Evolutionary conservation across 2,329 filamentous ascomycete species (phyloP), one percentile per base, ranked within the genome.

Genomic region (Bipolaris victoriae): DNA sequence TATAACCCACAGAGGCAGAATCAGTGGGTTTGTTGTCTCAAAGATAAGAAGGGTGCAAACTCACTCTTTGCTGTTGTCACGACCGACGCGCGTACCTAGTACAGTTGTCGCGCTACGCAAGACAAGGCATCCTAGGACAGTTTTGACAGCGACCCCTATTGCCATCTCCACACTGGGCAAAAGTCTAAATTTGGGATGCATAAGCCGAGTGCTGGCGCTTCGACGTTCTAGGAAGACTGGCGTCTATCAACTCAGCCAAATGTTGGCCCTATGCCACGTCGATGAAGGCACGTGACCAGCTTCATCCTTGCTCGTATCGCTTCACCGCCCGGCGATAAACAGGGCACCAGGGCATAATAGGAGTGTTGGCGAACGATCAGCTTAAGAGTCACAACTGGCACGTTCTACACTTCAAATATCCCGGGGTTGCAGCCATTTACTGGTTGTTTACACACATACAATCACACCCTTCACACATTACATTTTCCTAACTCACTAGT

Each of bases 301-400:
- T 22, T 26, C 20, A 61, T 36, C 60, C 55, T 45, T 51, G 55
- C 46, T 45, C 45, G 47, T 52, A 62, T 58, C 61, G 26, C 53
- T 56, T 62, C 61, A 62, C 61, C 63, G 61, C 61, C 49, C 49
- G 46, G 39, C 37, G 31, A 46, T 57, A 53, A 54, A 50, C 58
- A 59, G 54, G 47, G 58, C 58, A 61, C 26, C 33, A 40, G 24
- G 45, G 37, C 41, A 57, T 39, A 24, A 54, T 33, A 45, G 16
- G 45, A 43, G 45, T 35, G 39, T 18, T 35, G 45, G 44, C 24
- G 46, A 31, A 41, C 47, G 22, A 39, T 31, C 40, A 44, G 11
- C 7, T 10, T 20, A 53, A 33, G 43, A 44, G 37, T 55, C 43
- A 55, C 39, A 26, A 26, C 33, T 40, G 45, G 43, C 29, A 22